These are phyloP conservation scores for Gentiana straminea DNA, from an alignment of 257 asterid genomes.

Conservation along the genomic window DNA sequence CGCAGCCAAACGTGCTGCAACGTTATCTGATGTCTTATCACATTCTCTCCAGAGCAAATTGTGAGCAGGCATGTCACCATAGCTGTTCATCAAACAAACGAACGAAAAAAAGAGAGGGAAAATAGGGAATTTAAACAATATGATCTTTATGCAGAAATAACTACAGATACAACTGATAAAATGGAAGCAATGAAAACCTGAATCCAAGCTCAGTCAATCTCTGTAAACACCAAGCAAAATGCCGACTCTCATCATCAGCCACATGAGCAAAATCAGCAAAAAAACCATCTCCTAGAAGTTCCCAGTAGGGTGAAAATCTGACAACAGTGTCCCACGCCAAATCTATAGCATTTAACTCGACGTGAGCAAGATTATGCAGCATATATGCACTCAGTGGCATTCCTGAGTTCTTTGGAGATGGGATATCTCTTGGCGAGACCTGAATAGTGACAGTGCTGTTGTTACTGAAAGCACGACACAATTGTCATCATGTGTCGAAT, in stretches of 20 bases:
- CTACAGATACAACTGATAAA: constrained; percentile 1
- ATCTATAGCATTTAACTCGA: constrained; percentile 93
- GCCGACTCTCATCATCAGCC: constrained; percentile 97
- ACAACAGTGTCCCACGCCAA: constrained; percentile 99
- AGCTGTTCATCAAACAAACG: constrained; percentile 27
- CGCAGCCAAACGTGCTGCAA: constrained; percentile 86
- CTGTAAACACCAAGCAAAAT: constrained; percentile 91
- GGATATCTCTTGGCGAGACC: constrained; percentile 89
- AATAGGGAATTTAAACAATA: no score
- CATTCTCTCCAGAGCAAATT: constrained; percentile 90
- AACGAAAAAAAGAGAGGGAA: not conserved
- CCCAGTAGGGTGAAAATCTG: constrained; percentile 61
- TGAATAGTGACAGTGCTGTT: constrained; percentile 13
- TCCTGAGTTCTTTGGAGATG: constrained; percentile 58
- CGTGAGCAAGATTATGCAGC: constrained; percentile 97
- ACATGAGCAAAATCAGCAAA: constrained; percentile 92
- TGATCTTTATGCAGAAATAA: no score
- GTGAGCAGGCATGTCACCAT: constrained; percentile 97
- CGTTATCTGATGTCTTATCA: constrained; percentile 68
- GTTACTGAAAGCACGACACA: not conserved
- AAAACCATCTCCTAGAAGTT: constrained; percentile 79
- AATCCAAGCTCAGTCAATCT: constrained; percentile 83
- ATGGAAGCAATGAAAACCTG: constrained; percentile 33
- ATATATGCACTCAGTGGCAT: constrained; percentile 84
- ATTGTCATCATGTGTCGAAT: not conserved